Evolutionary conservation across 345 rosid genomes (phyloP).

Genomic region (Gossypium stocksii): DNA sequence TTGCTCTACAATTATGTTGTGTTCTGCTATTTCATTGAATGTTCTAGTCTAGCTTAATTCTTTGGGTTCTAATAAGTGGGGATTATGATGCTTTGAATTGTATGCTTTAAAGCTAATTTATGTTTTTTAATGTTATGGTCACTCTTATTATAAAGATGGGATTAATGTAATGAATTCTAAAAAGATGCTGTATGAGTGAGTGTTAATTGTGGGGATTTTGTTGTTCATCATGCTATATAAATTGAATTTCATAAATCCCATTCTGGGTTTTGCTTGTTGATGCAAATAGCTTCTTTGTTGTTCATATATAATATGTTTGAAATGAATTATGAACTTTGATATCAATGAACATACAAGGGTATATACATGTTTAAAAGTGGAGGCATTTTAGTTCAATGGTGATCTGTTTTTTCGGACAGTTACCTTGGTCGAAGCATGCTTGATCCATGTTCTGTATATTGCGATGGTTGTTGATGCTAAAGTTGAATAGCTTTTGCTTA

Average conservation of each 20-base stretch:
- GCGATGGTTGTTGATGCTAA: neutral
- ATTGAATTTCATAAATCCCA: neutral
- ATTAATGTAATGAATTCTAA: neutral
- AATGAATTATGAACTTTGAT: no score
- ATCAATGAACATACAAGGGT: no score
- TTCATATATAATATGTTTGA: neutral
- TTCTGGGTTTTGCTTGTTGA: neutral
- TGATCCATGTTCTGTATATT: neutral
- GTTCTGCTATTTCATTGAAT: neutral
- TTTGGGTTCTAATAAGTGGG: conserved; percentile 1
- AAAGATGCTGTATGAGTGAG: neutral
- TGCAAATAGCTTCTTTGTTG: neutral
- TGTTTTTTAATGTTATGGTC: neutral
- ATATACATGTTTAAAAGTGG: no score
- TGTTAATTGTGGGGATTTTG: no score
- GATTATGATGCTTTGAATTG: neutral
- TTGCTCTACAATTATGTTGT: neutral
- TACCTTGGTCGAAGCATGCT: neutral
- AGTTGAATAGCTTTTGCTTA: neutral
- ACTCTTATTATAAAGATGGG: neutral
- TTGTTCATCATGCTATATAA: no score
- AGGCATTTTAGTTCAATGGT: neutral
- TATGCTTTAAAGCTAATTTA: neutral
- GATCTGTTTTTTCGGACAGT: neutral
- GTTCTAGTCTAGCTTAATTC: neutral